Base-by-base conservation (phyloP, 495 filamentous ascomycete genomes). In the Filosporella fistucella region DNA sequence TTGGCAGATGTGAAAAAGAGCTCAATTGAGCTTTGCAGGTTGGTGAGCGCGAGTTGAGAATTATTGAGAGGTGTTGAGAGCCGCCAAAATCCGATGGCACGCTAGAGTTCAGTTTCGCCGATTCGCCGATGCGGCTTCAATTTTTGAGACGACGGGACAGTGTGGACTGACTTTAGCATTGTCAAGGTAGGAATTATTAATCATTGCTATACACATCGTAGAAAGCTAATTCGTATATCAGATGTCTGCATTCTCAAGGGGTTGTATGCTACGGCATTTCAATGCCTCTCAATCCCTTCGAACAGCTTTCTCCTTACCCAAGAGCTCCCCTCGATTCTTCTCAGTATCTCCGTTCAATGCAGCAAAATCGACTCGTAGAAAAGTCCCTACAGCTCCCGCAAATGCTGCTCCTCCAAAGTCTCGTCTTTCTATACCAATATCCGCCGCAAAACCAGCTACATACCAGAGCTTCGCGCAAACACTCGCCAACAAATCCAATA, bases 381-480 rank as follows among this genome's bases (percentile, higher is more conserved):
- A 36, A 24, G 18, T 52, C 7, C 18, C 11, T 22, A 14, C 24
- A 25, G n/a, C 30, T 30, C 24, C 10, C 9, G 8, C 23, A 16
- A 23, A 50, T 39, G 25, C 29, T 40, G 1, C 23, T 17, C 11
- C 18, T 1, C 12, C 45, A 18, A 37, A 40, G 6, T 23, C 30
- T 16, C 45, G 9, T 21, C 42, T 4, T 9, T 30, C 22, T 8
- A 18, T 21, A 22, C 24, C 14, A 17, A 23, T 14, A 14, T 28
- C 4, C 18, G 24, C 5, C 35, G 21, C 17, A 26, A 26, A n/a
- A 9, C 16, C 26, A 28, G 5, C n/a, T 34, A n/a, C 12, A 29
- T 57, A 57, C 52, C 52, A 59, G 39, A 51, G 63, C 34, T 77
- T 67, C 58, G 68, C 69, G 24, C 54, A 66, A 23, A 63, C 59